Conservation (phyloP, 192 early-diverging fungal genomes). For the Dispira simplex region DNA sequence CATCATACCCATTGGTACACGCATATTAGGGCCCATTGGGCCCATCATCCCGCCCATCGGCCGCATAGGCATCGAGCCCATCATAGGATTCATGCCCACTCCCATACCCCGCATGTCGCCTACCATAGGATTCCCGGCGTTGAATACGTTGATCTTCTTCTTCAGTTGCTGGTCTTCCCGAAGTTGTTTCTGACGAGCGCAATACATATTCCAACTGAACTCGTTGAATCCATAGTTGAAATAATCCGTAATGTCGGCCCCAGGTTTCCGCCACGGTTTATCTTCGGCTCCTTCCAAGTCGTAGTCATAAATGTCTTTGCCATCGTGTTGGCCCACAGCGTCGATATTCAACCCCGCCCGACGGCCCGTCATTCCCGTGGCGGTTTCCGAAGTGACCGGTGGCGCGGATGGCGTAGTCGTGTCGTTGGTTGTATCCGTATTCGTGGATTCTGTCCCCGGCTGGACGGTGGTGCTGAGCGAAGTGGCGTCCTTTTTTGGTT, state of each 20-base stretch:
- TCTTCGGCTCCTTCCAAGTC: conserved; percentile 89
- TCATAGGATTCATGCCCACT: conserved; percentile 22
- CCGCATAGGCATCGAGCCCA: conserved; percentile 11
- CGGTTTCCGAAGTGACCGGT: background rate
- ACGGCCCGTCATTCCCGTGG: background rate
- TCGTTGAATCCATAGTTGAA: conserved; percentile 99
- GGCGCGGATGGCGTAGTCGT: background rate
- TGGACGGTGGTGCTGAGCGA: no score
- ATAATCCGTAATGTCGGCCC: conserved; percentile 94
- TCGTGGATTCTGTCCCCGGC: no score
- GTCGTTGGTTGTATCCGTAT: background rate
- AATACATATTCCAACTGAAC: conserved; percentile 86
- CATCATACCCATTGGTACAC: background rate
- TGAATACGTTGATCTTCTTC: background rate
- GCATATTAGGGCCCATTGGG: background rate
- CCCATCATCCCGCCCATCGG: conserved; percentile 4
- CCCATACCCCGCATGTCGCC: conserved; percentile 23
- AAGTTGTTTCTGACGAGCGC: conserved; percentile 79
- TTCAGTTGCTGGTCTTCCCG: conserved; percentile 38
- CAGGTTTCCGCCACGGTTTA: conserved; percentile 90
- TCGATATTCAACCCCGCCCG: background rate
- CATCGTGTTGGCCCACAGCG: conserved; percentile 25
- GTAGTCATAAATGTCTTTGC: conserved; percentile 69
- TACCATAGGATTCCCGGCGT: background rate
- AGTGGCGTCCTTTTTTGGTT: no score